Base-by-base conservation (phyloP, 306 rosid species). In the Dalbergia oliveri region DNA sequence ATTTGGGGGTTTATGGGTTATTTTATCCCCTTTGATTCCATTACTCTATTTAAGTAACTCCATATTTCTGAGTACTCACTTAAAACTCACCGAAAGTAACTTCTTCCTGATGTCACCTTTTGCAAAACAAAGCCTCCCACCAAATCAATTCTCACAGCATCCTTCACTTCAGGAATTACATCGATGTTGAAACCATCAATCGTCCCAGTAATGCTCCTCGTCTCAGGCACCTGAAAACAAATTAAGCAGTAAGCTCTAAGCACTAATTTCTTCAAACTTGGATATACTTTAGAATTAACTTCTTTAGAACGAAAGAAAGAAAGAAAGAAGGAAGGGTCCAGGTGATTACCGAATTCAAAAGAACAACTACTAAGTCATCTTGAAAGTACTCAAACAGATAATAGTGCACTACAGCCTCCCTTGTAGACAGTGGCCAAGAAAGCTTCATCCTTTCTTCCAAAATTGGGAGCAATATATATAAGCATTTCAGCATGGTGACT, bases 51-150 rank as follows among this genome's bases (percentile, higher is more conserved):
- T 16, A 39, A 23, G 43, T 12, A 60, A 37, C 9, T 69, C 34
- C 56, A 47, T 10, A 76, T 10, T 37, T 45, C 43, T 19, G 8
- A 76, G 54, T 71, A 57, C 76, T 73, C 33, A 18, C 33, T 57
- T 44, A 59, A 53, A 62, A 81, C 94, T 85, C 85, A 96, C 98
- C 99, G 93, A 70, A 96, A 90, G 86, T 93, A 96, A 87, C 99
- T 93, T 86, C 99, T 76, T 69, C 89, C 90, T 6, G 91, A 43
- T 9, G 94, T 82, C 85, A 96, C 98, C 92, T 91, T 96, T 62
- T 96, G 99, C 90, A 96, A 6, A 77, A 92, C 99, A 85, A 54
- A 86, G 83, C 99, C 98, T 82, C 99, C 99, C n/a, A 96, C 90
- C 61, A 96, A 14, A 82, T 88, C 98, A 34, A 96, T 89, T 87